Percentiles rank a stretch among this genome's conserved stretches.
phyloP scores from a whole-genome alignment of 768 basidiomycete genomes.

The Lactarius vividus region DNA sequence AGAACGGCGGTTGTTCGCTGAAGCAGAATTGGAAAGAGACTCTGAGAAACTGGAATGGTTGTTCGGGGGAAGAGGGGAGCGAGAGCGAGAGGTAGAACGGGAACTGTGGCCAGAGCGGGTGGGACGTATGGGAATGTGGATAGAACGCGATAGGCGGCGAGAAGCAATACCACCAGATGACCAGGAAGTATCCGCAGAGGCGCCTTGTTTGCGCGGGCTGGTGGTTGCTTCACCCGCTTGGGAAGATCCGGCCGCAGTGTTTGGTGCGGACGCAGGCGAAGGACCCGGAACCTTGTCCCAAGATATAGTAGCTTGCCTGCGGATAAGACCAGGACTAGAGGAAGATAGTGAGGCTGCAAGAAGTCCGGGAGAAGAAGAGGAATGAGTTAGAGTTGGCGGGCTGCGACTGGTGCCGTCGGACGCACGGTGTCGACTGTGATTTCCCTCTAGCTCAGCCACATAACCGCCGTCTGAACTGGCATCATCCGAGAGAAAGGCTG shows the following conservation, averaged over 20 bases:
- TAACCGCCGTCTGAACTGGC: conserved; percentile 81
- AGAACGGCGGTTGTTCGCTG: conserved; percentile 59
- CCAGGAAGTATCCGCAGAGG: conserved; percentile 31
- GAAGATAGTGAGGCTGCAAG: conserved; percentile 66
- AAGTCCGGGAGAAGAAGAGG: conserved; percentile 52
- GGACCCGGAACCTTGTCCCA: conserved; percentile 56
- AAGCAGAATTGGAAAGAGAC: conserved; percentile 32
- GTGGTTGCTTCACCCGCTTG: conserved; percentile 47
- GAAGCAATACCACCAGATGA: conserved; percentile 46
- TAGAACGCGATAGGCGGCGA: conserved; percentile 80
- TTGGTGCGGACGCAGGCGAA: conserved; percentile 55
- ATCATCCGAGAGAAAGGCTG: conserved; percentile 62
- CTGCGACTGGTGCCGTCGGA: conserved; percentile 44
- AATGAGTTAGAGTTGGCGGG: conserved; percentile 50
- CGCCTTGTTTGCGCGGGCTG: conserved; percentile 58
- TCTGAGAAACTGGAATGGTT: conserved; percentile 67
- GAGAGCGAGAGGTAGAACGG: conserved; percentile 90
- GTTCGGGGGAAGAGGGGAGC: conserved; percentile 83
- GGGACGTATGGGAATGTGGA: conserved; percentile 69
- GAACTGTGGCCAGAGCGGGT: conserved; percentile 79
- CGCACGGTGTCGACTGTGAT: conserved; percentile 72
- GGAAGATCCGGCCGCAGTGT: conserved; percentile 42
- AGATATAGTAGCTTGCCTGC: conserved; percentile 61
- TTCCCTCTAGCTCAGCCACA: conserved; percentile 69
- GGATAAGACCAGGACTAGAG: conserved; percentile 65